A percentile compares a stretch with the other conserved stretches of the same genome.
These are phyloP conservation scores for Fagopyrum homotropicum DNA, from an alignment of 148 eudicot species.

Conservation along the genomic window DNA sequence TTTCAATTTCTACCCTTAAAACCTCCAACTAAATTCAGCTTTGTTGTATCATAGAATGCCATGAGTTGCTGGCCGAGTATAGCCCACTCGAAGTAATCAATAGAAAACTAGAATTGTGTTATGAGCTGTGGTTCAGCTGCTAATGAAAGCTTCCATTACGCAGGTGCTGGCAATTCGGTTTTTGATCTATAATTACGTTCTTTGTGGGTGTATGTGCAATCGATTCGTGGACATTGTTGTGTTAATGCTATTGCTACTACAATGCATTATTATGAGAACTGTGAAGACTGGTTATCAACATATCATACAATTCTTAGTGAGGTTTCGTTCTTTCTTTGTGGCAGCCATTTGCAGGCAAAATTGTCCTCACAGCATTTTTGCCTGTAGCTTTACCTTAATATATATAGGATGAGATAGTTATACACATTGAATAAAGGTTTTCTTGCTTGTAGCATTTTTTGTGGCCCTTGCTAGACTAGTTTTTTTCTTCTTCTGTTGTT, in stretches of 20 bases:
- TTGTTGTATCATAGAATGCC: neutral
- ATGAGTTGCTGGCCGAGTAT: neutral
- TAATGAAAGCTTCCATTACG: neutral
- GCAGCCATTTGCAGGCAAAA: conserved; percentile 10
- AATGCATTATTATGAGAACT: neutral
- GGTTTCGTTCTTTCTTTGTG: neutral
- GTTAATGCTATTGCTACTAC: neutral
- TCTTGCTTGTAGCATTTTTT: conserved; percentile 8
- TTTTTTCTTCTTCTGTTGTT: neutral
- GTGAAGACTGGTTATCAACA: neutral
- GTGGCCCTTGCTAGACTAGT: neutral
- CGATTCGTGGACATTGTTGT: conserved; percentile 8
- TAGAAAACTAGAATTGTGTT: neutral
- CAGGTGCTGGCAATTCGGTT: conserved; percentile 5
- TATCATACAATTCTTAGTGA: neutral
- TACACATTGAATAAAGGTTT: conserved; percentile 5
- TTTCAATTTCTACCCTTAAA: no score
- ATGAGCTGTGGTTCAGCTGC: neutral
- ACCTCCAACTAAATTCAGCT: no score
- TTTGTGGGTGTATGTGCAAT: neutral
- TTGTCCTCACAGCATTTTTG: neutral
- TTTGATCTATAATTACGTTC: conserved; percentile 3
- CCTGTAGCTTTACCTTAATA: neutral
- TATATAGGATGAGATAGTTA: conserved; percentile 3
- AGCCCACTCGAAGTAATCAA: neutral